Evolutionary conservation across 108 stramenopile genomes (phyloP).

Genomic region (Fragilaria crotonensis): DNA sequence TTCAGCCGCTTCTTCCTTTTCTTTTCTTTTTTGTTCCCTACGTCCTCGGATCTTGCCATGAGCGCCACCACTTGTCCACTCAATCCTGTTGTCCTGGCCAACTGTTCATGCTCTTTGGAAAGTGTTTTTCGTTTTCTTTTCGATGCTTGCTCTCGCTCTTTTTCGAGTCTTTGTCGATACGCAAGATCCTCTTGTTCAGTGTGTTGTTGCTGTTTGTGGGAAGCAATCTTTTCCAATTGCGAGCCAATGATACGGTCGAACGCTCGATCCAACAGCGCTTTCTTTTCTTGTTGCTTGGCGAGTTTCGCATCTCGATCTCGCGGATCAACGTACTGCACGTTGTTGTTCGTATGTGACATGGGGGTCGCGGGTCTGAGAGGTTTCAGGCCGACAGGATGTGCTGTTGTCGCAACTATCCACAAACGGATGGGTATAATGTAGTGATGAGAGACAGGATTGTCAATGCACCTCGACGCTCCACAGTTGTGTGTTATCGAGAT

Average conservation of each 20-base stretch:
- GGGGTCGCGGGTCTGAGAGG: background rate
- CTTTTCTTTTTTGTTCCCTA: slow-evolving; percentile 14
- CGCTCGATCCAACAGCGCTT: slow-evolving; percentile 33
- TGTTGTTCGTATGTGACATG: background rate
- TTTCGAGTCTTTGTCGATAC: slow-evolving; percentile 19
- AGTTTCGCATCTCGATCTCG: slow-evolving; percentile 38
- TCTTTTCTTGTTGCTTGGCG: slow-evolving; percentile 22
- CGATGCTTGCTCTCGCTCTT: slow-evolving; percentile 17
- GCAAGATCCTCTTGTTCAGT: slow-evolving; percentile 9
- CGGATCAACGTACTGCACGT: slow-evolving; percentile 5
- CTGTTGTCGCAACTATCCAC: no score
- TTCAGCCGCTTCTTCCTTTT: slow-evolving; percentile 22
- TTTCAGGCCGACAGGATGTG: no score
- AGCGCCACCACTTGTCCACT: slow-evolving; percentile 45
- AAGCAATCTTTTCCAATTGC: slow-evolving; percentile 28
- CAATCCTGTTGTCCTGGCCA: slow-evolving; percentile 32
- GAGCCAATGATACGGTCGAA: slow-evolving; percentile 30
- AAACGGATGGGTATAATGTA: no score
- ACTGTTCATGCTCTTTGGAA: slow-evolving; percentile 34
- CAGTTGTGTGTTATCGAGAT: background rate
- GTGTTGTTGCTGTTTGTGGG: slow-evolving; percentile 10
- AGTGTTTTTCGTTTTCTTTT: slow-evolving; percentile 33
- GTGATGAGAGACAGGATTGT: background rate
- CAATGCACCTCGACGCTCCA: background rate
- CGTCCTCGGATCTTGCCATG: slow-evolving; percentile 20